Base-by-base conservation (phyloP, 805 yeast species). In the Nakazawaea pomicola region DNA sequence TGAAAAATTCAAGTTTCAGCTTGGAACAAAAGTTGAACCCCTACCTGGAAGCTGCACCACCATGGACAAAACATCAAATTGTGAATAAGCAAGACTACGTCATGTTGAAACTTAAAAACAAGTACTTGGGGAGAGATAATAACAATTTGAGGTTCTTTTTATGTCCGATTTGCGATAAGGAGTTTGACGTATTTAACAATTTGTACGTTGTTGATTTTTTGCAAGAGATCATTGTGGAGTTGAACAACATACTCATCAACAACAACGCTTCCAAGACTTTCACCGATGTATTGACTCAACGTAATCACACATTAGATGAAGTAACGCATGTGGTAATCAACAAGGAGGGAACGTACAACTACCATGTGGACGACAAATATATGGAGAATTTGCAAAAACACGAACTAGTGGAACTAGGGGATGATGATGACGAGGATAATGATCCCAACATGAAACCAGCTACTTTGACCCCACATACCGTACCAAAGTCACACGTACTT, bases 111-210 rank as follows among this genome's bases (percentile, higher is more conserved):
- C 20, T 33, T 8, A 17, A 40, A 10, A 52, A 56, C 20, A 54
- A 46, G 24, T 48, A 45, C 12, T 44, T 42, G 8, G 30, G 33
- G 14, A 40, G 41, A 33, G 38, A 44, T 14, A 57, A 55, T 32
- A 62, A 62, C 37, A 42, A 48, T 6, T 36, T 62, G 27, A 55
- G 53, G 16, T 60, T 38, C 47, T 62, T 62, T 41, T 46, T 49
- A 29, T 62, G 67, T 39, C 67, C 67, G 1, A 53, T 61, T 9
- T 62, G 67, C 49, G 59, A 56, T 17, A 31, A 57, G 20, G 65
- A 62, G 36, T 62, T 62, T 34, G 57, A 54, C 39, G 56, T 62
- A 11, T 51, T 50, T 18, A 43, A 29, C 8, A 65, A 62, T 38
- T 36, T 62, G 18, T 60, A 60, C 28, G 47, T 59, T 12, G 53